Base-by-base conservation (phyloP, 2,329 filamentous ascomycete genomes). In the Beauveria medogensis region DNA sequence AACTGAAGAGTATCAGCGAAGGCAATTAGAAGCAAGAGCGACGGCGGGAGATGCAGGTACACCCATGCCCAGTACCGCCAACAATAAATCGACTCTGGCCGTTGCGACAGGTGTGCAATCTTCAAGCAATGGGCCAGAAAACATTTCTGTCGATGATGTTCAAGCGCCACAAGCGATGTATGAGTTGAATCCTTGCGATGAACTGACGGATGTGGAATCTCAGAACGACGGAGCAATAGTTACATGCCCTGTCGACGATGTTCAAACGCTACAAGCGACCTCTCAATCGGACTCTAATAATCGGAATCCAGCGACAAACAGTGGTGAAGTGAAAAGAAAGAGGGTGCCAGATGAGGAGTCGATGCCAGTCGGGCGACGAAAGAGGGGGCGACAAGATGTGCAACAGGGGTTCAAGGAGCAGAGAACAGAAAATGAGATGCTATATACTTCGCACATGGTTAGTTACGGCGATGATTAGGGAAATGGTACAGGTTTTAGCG, bases 261-360 rank as follows among this genome's bases (percentile, higher is more conserved):
- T n/a, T 10, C 54, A 47, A 6, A 12, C 12, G 18, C 24, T 2
- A 9, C 14, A 24, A 10, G 8, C 20, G n/a, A 16, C 8, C 24
- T 8, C 28, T 40, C 43, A 10, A n/a, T 14, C 10, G 26, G 20
- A 34, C 16, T 46, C 0, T 22, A 3, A 3, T 26, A 55, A 3
- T 2, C 43, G 10, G 2, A 10, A 24, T 24, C 43, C 8, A 14
- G 14, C 3, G 28, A 24, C 12, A 7, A 26, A 3, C 18, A 20
- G 16, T 2, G 20, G 48, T 8, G 57, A 46, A 26, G 10, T 47
- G 8, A 59, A 40, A 30, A 59, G 48, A 41, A 59, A 18, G 57
- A 40, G 57, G 40, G 20, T 43, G 48, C 57, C 57, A 9, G 57
- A 59, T 14, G 41, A 46, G 20, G 57, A 34, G 12, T 59, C 57